Evolutionary conservation across 2,329 filamentous ascomycete genomes (phyloP), one percentile per base, ranked within the genome.

Genomic region (Orbilia javanica): DNA sequence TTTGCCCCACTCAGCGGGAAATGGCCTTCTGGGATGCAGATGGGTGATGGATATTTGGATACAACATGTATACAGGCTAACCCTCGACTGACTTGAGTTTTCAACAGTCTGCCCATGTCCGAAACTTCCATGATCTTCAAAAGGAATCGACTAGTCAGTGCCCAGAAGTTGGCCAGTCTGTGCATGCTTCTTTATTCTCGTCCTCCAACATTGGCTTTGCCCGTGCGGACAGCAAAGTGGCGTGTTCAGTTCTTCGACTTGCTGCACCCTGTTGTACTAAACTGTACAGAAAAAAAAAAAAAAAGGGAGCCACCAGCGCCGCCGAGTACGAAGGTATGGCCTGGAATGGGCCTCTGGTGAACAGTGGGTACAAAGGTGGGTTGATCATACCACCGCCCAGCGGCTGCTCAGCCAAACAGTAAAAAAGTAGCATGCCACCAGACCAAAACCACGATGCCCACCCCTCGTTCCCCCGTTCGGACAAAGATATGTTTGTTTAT

Each of bases 1-100:
- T 60, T 74, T 74, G 70, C 70, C 70, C 70, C 70, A 74, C 62
- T 63, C 55, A 74, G 52, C 69, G 62, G 70, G 34, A 44, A 67
- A 74, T 66, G 20, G 62, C 20, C 52, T 66, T 66, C 31, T 50
- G 42, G 48, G 53, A 44, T 44, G 42, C 42, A 44, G 18, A 62
- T 68, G 42, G 62, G n/a, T 42, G 57, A 68, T 74, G 53, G 62
- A 27, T 48, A 67, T 67, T 63, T 74, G 55, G 18, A 42, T 42
- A 42, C 18, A 20, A 53, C 50, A 53, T n/a, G 62, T n/a, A 39
- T 36, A 42, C 62, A 42, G 55, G 70, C 63, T 62, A 67, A 74
- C 66, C 55, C 34, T 71, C 42, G 31, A 57, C 57, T 48, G 18
- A 27, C 57, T 50, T 44, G 39, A 22, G 39, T 34, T 64, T 50